These are phyloP conservation scores for Diaporthe ampelina DNA, from an alignment of 2,329 filamentous ascomycete species.

Conservation along the genomic window DNA sequence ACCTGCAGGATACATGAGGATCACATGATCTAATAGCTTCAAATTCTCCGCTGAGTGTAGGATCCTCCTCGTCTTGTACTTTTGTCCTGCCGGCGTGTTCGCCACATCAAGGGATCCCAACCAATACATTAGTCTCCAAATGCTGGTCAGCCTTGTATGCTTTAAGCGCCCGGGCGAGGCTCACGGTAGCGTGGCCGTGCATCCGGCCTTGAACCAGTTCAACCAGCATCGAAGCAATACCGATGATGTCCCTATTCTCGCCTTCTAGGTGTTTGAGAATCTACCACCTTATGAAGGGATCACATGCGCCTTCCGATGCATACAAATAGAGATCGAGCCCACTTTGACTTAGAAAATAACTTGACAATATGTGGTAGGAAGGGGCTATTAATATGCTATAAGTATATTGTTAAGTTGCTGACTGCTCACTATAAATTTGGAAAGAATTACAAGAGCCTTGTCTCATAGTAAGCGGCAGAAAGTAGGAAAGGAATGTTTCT, in stretches of 20 bases:
- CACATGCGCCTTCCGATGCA: no score
- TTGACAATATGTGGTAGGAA: no score
- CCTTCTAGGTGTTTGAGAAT: constrained; percentile 19
- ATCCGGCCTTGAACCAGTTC: constrained; percentile 46
- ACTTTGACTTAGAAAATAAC: no score
- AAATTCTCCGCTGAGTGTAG: not conserved
- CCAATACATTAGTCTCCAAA: constrained; percentile 45
- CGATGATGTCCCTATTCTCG: constrained; percentile 38
- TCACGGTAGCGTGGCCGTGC: no score
- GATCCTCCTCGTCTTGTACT: not conserved
- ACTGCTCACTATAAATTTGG: no score
- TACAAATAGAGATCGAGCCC: no score
- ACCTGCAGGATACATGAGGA: not conserved
- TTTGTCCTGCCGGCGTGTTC: not conserved
- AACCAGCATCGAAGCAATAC: constrained; percentile 43
- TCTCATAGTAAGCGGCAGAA: no score
- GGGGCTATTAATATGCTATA: no score
- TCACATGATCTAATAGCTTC: not conserved
- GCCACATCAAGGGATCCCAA: not conserved
- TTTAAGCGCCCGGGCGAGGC: constrained; percentile 49
- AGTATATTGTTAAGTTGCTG: no score
- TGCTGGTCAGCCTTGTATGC: constrained; percentile 47
- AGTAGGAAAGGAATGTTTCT: no score
- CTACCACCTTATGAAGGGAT: no score
- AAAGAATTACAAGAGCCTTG: no score